Evolutionary conservation across 2,329 filamentous ascomycete genomes (phyloP).

Genomic region (Botrytis sinoallii): DNA sequence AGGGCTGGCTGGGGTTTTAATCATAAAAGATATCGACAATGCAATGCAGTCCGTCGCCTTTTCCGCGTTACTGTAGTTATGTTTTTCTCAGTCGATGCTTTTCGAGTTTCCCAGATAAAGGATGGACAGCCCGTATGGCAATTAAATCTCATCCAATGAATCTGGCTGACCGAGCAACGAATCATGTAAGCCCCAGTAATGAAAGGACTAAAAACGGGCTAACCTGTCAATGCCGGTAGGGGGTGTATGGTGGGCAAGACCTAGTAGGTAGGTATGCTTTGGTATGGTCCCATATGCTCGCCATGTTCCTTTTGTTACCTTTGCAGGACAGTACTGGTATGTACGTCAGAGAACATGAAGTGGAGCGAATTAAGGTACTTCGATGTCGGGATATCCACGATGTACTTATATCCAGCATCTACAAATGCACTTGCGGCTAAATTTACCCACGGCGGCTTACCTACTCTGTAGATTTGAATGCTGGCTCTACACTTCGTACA

Average conservation of each 20-base stretch:
- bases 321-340: background rate
- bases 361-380: background rate
- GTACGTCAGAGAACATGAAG: background rate
- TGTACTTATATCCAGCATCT: too few species aligned
- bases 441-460: too few species aligned
- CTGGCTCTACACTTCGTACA: too few species aligned
- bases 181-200: background rate
- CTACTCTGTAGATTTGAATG: too few species aligned
- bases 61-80: background rate
- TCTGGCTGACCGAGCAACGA: conserved; percentile 14
- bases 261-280: background rate
- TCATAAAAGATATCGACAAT: background rate
- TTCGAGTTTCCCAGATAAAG: background rate
- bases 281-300: background rate
- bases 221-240: background rate
- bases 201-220: background rate
- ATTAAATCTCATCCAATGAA: background rate
- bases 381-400: background rate
- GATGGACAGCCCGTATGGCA: background rate
- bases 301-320: background rate
- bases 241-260: background rate
- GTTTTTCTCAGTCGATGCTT: background rate
- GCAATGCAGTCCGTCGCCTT: background rate
- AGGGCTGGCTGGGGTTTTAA: background rate
- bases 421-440: too few species aligned